These are phyloP conservation scores for Alternaria postmessia DNA, from an alignment of 2,329 filamentous ascomycete species.

Conservation along the genomic window DNA sequence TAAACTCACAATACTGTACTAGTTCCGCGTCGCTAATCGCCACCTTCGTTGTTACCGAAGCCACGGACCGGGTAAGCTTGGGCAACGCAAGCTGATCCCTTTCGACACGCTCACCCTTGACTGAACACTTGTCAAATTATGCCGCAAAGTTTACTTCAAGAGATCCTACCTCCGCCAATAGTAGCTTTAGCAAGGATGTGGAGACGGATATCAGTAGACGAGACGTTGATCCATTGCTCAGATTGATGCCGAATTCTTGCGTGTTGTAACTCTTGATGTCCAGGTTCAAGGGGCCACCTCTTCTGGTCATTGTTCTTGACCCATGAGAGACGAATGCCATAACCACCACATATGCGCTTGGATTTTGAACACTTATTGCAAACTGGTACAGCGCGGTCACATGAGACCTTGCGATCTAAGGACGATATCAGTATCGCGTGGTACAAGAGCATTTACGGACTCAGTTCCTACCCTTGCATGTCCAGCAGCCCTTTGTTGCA, in stretches of 20 bases:
- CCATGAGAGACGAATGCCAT: conserved; percentile 24
- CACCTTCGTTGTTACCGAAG: neutral
- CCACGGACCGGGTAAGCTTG: neutral
- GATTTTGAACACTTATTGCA: conserved; percentile 18
- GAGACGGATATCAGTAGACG: conserved; percentile 12
- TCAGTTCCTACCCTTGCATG: neutral
- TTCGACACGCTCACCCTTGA: neutral
- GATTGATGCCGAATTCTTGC: neutral
- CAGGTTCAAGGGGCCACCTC: neutral
- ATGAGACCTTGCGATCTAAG: conserved; percentile 21
- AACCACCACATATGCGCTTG: conserved; percentile 22
- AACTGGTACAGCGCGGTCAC: conserved; percentile 15
- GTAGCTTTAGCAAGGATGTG: conserved; percentile 10
- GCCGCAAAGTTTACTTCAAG: neutral
- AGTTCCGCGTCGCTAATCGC: neutral
- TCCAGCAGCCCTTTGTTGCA: neutral
- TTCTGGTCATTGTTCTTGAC: neutral
- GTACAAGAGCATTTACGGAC: fast-evolving
- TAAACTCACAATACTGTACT: neutral
- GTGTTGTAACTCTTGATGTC: neutral
- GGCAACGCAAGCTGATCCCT: neutral
- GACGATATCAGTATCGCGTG: neutral
- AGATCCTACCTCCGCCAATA: conserved; percentile 3
- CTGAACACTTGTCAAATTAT: neutral
- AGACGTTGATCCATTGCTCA: conserved; percentile 13